Evolutionary conservation across 257 asterid genomes (phyloP).

Genomic region (Forsythia viridissima): DNA sequence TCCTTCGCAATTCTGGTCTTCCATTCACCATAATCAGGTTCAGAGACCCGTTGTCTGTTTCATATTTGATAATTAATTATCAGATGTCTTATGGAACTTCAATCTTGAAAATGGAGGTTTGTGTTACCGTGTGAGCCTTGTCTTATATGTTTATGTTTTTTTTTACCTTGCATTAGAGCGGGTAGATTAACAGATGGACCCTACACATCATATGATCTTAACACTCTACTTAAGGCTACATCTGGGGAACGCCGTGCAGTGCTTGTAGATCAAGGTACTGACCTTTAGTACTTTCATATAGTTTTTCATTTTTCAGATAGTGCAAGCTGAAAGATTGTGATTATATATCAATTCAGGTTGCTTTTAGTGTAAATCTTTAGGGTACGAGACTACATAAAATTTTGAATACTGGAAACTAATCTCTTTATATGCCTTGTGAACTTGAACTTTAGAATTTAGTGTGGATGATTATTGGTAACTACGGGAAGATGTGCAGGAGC

Average conservation of each 20-base stretch:
- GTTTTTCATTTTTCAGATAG: background rate
- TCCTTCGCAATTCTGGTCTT: conserved; percentile 78
- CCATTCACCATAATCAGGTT: conserved; percentile 92
- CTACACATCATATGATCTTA: conserved; percentile 92
- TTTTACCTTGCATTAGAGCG: conserved; percentile 45
- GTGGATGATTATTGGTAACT: background rate
- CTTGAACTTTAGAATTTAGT: background rate
- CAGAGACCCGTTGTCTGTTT: no score
- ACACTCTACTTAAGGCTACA: conserved; percentile 89
- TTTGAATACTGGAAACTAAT: background rate
- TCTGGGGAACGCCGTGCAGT: conserved; percentile 99
- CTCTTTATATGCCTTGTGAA: background rate
- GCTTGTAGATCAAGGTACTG: conserved; percentile 78
- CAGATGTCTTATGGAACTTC: background rate
- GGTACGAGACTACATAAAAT: background rate
- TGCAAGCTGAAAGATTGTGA: background rate
- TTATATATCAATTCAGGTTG: background rate
- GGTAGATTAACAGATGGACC: conserved; percentile 98
- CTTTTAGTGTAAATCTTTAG: background rate
- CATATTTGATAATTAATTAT: conserved; percentile 5
- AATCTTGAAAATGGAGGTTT: background rate
- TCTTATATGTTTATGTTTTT: background rate
- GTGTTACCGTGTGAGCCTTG: background rate
- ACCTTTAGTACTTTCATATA: background rate
- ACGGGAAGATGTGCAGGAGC: background rate